Conservation (phyloP, 1,139 yeast genomes). For the Candida frijolesensis region DNA sequence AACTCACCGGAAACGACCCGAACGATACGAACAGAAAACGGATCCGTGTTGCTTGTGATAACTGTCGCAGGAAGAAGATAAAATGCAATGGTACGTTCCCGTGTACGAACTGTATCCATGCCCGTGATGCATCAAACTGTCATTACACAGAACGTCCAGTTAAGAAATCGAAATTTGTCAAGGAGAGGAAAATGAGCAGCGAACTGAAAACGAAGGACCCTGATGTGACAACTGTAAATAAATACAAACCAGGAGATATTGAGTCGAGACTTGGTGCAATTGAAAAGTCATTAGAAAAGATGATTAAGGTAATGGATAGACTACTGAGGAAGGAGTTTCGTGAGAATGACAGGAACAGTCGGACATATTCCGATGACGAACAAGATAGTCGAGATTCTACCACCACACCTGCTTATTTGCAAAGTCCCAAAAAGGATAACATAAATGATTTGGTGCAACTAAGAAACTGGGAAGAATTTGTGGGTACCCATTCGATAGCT, state of each 20-base stretch:
- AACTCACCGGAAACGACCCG: slow-evolving; percentile 12
- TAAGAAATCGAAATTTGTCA: slow-evolving; percentile 15
- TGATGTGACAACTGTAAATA: not conserved
- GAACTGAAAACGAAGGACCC: not conserved
- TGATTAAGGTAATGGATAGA: slow-evolving; percentile 13
- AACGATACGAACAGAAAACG: slow-evolving; percentile 20
- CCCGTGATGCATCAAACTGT: slow-evolving; percentile 25
- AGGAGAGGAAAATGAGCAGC: not conserved
- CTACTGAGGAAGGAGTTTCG: not conserved
- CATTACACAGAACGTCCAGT: slow-evolving; percentile 29
- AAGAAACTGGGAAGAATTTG: slow-evolving; percentile 23
- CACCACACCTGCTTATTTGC: not conserved
- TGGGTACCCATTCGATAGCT: slow-evolving; percentile 43
- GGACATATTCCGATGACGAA: slow-evolving; percentile 8
- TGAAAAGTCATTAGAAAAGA: slow-evolving; percentile 9
- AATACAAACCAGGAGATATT: not conserved
- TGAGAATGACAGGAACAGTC: slow-evolving; percentile 6
- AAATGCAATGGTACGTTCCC: slow-evolving; percentile 53
- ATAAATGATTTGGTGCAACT: slow-evolving; percentile 6
- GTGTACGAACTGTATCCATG: slow-evolving; percentile 43
- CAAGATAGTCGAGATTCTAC: not conserved
- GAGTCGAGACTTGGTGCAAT: slow-evolving; percentile 3
- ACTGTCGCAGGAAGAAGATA: slow-evolving; percentile 51
- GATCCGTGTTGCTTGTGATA: slow-evolving; percentile 56
- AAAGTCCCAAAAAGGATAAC: not conserved